Percentiles rank a stretch among this genome's conserved stretches.
Conservation (phyloP, 441 rosid genomes). For the Corymbia calophylla region DNA sequence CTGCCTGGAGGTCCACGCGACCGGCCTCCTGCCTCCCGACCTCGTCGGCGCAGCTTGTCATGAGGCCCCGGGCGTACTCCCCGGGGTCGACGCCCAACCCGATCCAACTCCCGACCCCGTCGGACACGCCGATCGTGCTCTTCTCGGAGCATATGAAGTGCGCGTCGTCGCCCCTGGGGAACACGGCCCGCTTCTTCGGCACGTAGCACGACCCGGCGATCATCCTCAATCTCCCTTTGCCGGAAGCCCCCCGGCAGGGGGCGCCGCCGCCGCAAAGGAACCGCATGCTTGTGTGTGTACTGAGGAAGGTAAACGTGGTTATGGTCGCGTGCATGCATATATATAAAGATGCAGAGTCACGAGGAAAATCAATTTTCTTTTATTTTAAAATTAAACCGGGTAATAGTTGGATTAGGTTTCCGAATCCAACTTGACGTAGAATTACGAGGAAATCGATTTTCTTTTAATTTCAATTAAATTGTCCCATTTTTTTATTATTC, state of each 20-base stretch:
- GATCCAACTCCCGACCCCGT: slow-evolving; percentile 16
- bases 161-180: slow-evolving; percentile 8
- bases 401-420: neutral
- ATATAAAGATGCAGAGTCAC: neutral
- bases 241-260: neutral
- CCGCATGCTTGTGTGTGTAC: neutral
- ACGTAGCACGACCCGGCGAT: neutral
- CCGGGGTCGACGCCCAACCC: slow-evolving; percentile 6
- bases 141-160: slow-evolving; percentile 12
- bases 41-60: neutral
- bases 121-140: slow-evolving; percentile 11
- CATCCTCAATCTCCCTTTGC: neutral
- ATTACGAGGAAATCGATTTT: neutral
- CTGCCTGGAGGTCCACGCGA: neutral
- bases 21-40: neutral
- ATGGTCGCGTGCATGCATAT: neutral
- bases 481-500: neutral
- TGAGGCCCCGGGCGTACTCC: slow-evolving; percentile 5
- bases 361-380: neutral
- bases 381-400: too few relatives aligned
- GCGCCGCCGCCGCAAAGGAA: neutral
- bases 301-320: neutral
- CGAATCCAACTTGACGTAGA: neutral
- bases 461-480: neutral
- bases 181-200: neutral